Base-by-base conservation (phyloP, 1,139 yeast species). In the Arxiozyma heterogenica region DNA sequence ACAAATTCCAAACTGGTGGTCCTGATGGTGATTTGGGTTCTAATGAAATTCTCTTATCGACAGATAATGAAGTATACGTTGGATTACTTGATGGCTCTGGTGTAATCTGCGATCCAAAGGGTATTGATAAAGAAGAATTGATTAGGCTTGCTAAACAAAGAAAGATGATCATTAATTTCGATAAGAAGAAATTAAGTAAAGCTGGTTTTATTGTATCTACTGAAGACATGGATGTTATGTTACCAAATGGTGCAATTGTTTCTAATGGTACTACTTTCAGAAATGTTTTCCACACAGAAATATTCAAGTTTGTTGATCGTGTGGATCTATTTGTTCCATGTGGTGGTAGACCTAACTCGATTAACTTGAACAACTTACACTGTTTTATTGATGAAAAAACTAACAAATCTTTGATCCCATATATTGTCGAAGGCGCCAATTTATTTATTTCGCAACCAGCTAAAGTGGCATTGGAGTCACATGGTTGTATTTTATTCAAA, bases 1-100 rank as follows among this genome's bases (percentile, higher is more conserved):
- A 78, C 64, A 93, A 93, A 73, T 76, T 93, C 68, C 98, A 93
- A 75, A 93, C 98, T 55, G 98, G 98, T 73, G 98, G 98, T 49
- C 98, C 98, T 58, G 98, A 93, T 73, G 98, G 98, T 66, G 98
- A 93, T 72, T 79, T 93, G 65, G 98, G 98, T 43, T 87, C 96
- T 51, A 91, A 91, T 70, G 98, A 93, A 74, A 93, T 93, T 64
- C 76, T 88, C 62, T 78, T 91, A 58, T 88, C 97, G 4, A 74
- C 84, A 54, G 72, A 72, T 46, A 79, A 83, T 55, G 98, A 93
- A 73, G 79, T 75, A 54, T 93, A 93, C 68, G 85, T 90, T 61
- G 96, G 90, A 55, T 74, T 93, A 54, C 94, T 93, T 54, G 98
- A 93, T 72, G 98, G 98, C 25, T 86, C 95, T 11, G 98, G 98